phyloP scores from a whole-genome alignment of 164 flowering plant species.

The Stephania japonica region DNA sequence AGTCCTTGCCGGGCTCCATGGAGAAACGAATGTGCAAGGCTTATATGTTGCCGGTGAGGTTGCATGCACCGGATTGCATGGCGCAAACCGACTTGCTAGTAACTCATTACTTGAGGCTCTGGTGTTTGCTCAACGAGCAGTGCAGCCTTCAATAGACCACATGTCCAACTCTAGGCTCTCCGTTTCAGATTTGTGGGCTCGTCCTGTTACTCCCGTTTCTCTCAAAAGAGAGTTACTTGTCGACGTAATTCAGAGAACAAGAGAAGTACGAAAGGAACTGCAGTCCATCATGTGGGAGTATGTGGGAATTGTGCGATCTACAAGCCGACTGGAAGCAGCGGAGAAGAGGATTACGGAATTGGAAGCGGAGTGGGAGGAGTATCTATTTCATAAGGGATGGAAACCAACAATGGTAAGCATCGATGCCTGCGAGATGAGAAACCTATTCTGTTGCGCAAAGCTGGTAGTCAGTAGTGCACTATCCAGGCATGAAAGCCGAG shows the following conservation, averaged over 20 bases:
- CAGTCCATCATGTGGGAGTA: slow-evolving; percentile 86
- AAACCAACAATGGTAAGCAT: slow-evolving; percentile 73
- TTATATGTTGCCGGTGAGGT: slow-evolving; percentile 97
- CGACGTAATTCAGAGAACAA: slow-evolving; percentile 40
- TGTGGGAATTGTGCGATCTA: slow-evolving; percentile 88
- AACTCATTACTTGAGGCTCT: slow-evolving; percentile 94
- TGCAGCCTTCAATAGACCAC: slow-evolving; percentile 75
- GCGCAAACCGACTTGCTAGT: slow-evolving; percentile 97
- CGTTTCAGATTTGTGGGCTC: slow-evolving; percentile 46
- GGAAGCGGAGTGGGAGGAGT: slow-evolving; percentile 79
- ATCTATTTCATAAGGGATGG: slow-evolving; percentile 73
- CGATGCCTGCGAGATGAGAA: slow-evolving; percentile 93
- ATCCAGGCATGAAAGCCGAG: slow-evolving; percentile 90
- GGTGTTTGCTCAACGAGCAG: slow-evolving; percentile 89
- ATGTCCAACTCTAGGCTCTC: slow-evolving; percentile 31
- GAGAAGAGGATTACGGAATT: slow-evolving; percentile 59
- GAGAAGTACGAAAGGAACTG: slow-evolving; percentile 50
- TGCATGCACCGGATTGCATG: slow-evolving; percentile 97
- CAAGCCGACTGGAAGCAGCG: slow-evolving; percentile 56
- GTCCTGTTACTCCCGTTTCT: slow-evolving; percentile 49
- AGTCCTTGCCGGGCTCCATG: slow-evolving; percentile 90
- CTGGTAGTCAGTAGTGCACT: slow-evolving; percentile 90
- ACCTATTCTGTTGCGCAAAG: slow-evolving; percentile 87
- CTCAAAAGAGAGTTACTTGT: slow-evolving; percentile 30
- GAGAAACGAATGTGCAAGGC: slow-evolving; percentile 82